Evolutionary conservation across 1,284 basidiomycete genomes (phyloP).

Genomic region (Singerocomus inundabilis): DNA sequence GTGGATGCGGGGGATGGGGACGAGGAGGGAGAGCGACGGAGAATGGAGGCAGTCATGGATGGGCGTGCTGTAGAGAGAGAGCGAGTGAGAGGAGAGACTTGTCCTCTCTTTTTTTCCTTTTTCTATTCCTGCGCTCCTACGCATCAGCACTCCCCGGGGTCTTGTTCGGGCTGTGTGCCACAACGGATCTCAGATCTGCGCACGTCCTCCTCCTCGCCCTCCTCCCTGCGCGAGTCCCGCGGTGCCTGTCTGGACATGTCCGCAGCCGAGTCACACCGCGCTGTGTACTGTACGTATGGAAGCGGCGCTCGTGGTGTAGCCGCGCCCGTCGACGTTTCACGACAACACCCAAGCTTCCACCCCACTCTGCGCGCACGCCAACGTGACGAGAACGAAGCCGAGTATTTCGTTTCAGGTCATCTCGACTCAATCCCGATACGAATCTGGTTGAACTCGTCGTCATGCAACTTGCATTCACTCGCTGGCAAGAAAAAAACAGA

Average conservation of each 20-base stretch:
- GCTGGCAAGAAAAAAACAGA: not conserved
- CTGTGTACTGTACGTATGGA: too few relatives aligned
- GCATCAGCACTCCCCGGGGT: constrained; percentile 21
- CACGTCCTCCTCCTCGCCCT: not conserved
- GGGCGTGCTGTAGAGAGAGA: not conserved
- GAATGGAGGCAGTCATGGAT: constrained; percentile 23
- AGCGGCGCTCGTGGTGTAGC: too few relatives aligned
- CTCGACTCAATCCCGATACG: too few relatives aligned
- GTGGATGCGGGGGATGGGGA: constrained; percentile 34
- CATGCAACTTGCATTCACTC: not conserved
- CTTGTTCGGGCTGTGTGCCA: constrained; percentile 17
- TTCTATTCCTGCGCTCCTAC: constrained; percentile 12
- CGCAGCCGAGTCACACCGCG: not conserved
- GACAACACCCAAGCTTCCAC: too few relatives aligned
- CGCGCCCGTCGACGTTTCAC: too few relatives aligned
- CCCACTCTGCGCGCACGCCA: too few relatives aligned
- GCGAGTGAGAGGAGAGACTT: not conserved
- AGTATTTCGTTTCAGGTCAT: too few relatives aligned
- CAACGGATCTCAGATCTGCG: constrained; percentile 20
- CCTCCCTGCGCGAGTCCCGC: not conserved
- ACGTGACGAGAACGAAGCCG: too few relatives aligned
- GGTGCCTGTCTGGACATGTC: not conserved
- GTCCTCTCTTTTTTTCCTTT: constrained; percentile 8
- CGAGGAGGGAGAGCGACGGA: constrained; percentile 18
- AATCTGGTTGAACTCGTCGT: not conserved